These are phyloP conservation scores for Vickermania ingenoplastis DNA, from an alignment of 208 protist genomes.

Conservation along the genomic window DNA sequence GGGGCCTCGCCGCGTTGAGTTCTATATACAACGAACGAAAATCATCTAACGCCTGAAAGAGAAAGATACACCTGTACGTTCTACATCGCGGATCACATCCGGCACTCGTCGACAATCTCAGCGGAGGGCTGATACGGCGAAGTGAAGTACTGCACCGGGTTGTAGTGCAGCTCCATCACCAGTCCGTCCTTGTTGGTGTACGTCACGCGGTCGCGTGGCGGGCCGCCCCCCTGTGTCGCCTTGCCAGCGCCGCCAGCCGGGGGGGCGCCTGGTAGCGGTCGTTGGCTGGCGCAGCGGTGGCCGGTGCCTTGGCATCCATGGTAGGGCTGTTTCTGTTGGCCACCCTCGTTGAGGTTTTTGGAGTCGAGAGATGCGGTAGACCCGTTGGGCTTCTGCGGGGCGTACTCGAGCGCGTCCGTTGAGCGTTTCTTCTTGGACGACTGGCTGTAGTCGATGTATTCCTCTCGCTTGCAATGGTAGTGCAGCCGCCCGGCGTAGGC, in stretches of 20 bases:
- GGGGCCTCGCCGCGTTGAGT: no score
- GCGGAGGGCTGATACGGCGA: constrained; percentile 14
- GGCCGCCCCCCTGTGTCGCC: constrained; percentile 1
- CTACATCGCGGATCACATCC: no score
- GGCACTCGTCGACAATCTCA: constrained; percentile 6
- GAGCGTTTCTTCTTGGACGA: constrained; percentile 1
- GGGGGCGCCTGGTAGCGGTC: constrained; percentile 4
- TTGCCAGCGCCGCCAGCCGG: constrained; percentile 3
- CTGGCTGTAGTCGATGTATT: constrained; percentile 9
- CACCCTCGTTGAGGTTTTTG: constrained; percentile 3
- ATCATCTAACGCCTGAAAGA: no score
- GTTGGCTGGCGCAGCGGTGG: constrained; percentile 38
- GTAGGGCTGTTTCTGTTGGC: constrained; percentile 21
- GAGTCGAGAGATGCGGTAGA: neutral
- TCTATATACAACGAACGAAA: no score
- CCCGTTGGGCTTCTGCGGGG: constrained; percentile 6
- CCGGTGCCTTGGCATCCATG: constrained; percentile 56
- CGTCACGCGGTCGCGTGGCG: neutral
- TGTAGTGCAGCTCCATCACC: constrained; percentile 24
- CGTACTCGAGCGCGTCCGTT: neutral
- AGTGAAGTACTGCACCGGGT: constrained; percentile 27
- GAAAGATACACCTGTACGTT: no score
- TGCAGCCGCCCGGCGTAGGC: constrained; percentile 58
- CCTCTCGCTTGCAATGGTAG: constrained; percentile 76
- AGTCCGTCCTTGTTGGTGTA: constrained; percentile 16